Base-by-base conservation (phyloP, 257 asterid species). In the Penstemon newberryi region DNA sequence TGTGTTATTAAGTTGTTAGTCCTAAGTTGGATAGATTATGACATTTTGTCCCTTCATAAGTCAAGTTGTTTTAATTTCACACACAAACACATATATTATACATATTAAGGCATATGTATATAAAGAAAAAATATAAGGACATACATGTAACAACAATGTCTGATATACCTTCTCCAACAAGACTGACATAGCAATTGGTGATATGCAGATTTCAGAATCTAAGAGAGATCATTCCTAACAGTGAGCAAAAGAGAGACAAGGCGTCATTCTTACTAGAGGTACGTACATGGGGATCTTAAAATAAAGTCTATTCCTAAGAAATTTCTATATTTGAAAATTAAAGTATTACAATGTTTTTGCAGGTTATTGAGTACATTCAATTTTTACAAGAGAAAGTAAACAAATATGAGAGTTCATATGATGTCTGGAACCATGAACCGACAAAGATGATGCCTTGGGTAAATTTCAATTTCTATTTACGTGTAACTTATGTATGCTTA, bases 231-330 rank as follows among this genome's bases (percentile, higher is more conserved):
- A 89, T 91, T 70, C 99, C 99, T 53, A 83, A 87, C 77, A 78
- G 92, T 62, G 99, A 94, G 63, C 97, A 89, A 72, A 94, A 91
- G 85, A 91, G 98, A 82, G 99, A 94, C 58, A 94, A 89, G 86
- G 99, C 99, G 57, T 94, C 99, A 8, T 91, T 94, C 77, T 84
- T 94, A 67, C 70, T 91, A 64, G 99, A 94, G 96, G 99, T 86
- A 78, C 44, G 6, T 68, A 43, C 63, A 45, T 63, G 41, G 54
- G 46, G 62, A 40, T 36, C 13, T 66, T 49, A 46, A 51, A 66
- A 18, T 25, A 25, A 25, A 25, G 33, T 25, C 33, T 25, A 2
- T 25, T 25, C 33, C 45, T 8, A 46, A n/a, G 57, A 43, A n/a
- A 38, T 9, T 7, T 56, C 51, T 43, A 19, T 9, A 50, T 58